Evolutionary conservation across 2,329 filamentous ascomycete genomes (phyloP).

Genomic region (Domatiomyces globalis): DNA sequence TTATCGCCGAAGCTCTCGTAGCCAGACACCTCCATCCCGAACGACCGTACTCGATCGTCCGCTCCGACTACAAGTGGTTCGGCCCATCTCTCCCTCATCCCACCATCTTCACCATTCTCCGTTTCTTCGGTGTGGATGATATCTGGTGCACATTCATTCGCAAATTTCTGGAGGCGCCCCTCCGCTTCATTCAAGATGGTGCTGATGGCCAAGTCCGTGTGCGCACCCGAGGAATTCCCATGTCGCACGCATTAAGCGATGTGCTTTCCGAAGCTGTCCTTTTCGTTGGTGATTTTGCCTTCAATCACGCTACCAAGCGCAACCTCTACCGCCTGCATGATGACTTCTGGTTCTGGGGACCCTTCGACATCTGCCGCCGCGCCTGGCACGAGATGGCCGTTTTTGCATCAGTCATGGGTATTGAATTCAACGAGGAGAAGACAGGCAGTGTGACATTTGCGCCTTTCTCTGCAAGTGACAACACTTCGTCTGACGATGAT

Average conservation of each 20-base stretch:
- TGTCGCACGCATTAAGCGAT: conserved; percentile 45
- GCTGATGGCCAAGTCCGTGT: conserved; percentile 29
- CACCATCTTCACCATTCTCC: conserved; percentile 43
- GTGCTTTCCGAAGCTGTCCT: conserved; percentile 46
- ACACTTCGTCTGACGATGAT: not conserved
- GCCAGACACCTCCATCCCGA: conserved; percentile 19
- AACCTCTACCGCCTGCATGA: conserved; percentile 48
- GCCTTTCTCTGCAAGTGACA: conserved; percentile 20
- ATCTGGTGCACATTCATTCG: conserved; percentile 46
- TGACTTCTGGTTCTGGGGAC: conserved; percentile 54
- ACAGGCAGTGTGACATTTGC: conserved; percentile 35
- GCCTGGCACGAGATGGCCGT: conserved; percentile 46
- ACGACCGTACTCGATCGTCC: conserved; percentile 29
- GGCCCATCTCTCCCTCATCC: conserved; percentile 45
- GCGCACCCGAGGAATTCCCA: conserved; percentile 45
- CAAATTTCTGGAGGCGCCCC: conserved; percentile 44
- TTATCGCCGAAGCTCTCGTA: conserved; percentile 42
- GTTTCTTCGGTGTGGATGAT: conserved; percentile 45
- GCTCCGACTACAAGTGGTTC: conserved; percentile 46
- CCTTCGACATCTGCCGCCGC: conserved; percentile 38
- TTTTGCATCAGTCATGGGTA: conserved; percentile 43
- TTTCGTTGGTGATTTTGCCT: conserved; percentile 51
- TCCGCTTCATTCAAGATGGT: conserved; percentile 44
- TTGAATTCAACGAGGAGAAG: conserved; percentile 45
- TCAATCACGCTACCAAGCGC: conserved; percentile 41